Evolutionary conservation across 208 protist species (phyloP), one percentile per base, ranked within the genome.

Genomic region (Acanthamoeba castellanii): DNA sequence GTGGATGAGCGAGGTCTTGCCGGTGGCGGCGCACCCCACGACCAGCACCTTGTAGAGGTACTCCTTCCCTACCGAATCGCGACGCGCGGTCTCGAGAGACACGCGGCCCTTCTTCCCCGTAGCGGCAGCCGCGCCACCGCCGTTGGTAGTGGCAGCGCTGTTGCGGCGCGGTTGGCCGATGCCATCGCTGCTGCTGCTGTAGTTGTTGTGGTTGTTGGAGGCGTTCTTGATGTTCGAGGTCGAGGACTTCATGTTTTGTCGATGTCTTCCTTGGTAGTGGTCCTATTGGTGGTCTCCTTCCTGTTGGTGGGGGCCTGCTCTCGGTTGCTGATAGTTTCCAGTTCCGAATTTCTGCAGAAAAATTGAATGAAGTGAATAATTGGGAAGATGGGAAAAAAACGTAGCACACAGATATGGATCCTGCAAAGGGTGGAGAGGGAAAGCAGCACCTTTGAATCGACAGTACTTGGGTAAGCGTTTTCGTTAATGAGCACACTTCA

Each of bases 1-100:
- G 22, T 94, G 9, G 45, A 95, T 95, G 66, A 98, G 96, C 50
- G 93, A 97, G 7, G 98, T 98, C 95, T 98, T 98, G 22, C 98
- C 98, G 0, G 96, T 97, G 42, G 95, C 97, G 32, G 89, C 92
- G 70, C 98, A 97, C 30, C 97, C 97, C 34, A 98, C 95, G 11
- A 97, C 88, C 14, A 96, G 64, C 9, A 97, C 93, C 92, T 97
- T 97, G 95, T 87, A 96, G 47, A 96, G 88, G 47, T 93, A 93
- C 20, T 94, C 81, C 57, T 61, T 61, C 68, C 27, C 27, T 8
- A 76, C 68, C 68, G 68, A 61, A 25, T 61, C 57, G 18, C 57
- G 57, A 61, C 57, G 57, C 57, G 13, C 57, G 57, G 57, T 61
- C 57, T 61, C 57, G 57, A 61, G 57, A 61, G 18, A 27, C 57